Base-by-base conservation (phyloP, 768 basidiomycete genomes). In the Rubroboletus pulcherrimus region DNA sequence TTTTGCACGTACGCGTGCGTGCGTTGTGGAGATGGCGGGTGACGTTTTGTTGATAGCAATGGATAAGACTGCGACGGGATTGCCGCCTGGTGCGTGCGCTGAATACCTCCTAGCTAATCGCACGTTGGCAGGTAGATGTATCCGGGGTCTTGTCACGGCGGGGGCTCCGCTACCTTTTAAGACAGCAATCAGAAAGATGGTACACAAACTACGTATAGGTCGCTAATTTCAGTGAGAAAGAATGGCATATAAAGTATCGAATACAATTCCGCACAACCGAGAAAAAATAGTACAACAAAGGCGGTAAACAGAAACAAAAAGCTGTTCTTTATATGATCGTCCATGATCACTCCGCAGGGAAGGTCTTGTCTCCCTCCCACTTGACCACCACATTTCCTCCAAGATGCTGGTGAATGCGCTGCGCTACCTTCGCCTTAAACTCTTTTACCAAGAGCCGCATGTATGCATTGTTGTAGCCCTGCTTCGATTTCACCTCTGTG, bases 1-100 rank as follows among this genome's bases (percentile, higher is more conserved):
- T 93, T 71, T 19, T 64, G 57, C 53, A 34, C 54, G 61, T 58
- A 44, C 57, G 64, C 53, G 58, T 51, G 54, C 50, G 58, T 35
- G 64, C 52, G 56, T 54, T 46, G 42, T 39, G 21, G 21, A 42
- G 49, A 49, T 47, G 46, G 53, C 46, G 12, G 42, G 33, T 63
- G 37, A n/a, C 42, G 41, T 41, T 45, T 44, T 43, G 14, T 45
- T 29, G 42, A 40, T 38, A 7, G 38, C 35, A 34, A 35, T 44
- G 33, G 45, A 33, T 31, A 26, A 39, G 47, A 19, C 8, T 21
- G 34, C 39, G 21, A 37, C 41, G 17, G n/a, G 19, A 44, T 19
- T 46, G 14, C 46, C 46, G 33, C 33, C 33, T 21, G 34, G 15
- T 24, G 21, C 34, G 19, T 48, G 47, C 4, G 17, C 17, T 47